Percentiles rank a stretch among this genome's conserved stretches.
Evolutionary conservation across 164 flowering plant genomes (phyloP).

Genomic region (Kingdonia uniflora): DNA sequence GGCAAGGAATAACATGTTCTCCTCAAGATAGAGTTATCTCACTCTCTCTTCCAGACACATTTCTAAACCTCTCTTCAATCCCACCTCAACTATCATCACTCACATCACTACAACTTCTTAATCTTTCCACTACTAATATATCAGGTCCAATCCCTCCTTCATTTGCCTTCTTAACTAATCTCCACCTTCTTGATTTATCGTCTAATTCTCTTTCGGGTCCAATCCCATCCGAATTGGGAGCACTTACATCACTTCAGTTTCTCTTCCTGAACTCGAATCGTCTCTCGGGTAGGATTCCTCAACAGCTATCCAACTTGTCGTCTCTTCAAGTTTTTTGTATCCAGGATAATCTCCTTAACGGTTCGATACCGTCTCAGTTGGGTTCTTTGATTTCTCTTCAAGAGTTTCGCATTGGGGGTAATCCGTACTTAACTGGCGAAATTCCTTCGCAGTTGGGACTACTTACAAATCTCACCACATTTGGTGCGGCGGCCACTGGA

Average conservation of each 20-base stretch:
- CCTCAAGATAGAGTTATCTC: slow-evolving; percentile 73
- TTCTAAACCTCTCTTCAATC: slow-evolving; percentile 68
- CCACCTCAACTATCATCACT: slow-evolving; percentile 71
- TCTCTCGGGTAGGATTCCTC: slow-evolving; percentile 59
- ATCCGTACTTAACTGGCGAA: slow-evolving; percentile 55
- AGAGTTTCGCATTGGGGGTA: slow-evolving; percentile 82
- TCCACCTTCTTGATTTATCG: slow-evolving; percentile 75
- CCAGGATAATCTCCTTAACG: slow-evolving; percentile 77
- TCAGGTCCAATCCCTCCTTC: slow-evolving; percentile 82
- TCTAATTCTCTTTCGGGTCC: slow-evolving; percentile 66
- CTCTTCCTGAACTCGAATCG: slow-evolving; percentile 66
- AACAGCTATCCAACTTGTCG: slow-evolving; percentile 50
- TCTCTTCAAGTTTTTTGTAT: slow-evolving; percentile 68
- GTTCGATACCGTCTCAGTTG: slow-evolving; percentile 63
- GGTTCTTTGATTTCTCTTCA: slow-evolving; percentile 66
- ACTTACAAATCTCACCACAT: slow-evolving; percentile 65
- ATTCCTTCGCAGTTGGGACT: slow-evolving; percentile 68
- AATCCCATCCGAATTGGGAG: slow-evolving; percentile 60
- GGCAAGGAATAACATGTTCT: slow-evolving; percentile 92
- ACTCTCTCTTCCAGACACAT: slow-evolving; percentile 70
- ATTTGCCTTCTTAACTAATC: slow-evolving; percentile 43
- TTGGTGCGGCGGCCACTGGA: slow-evolving; percentile 79
- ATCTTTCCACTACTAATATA: slow-evolving; percentile 82
- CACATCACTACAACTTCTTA: slow-evolving; percentile 74
- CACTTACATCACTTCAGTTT: slow-evolving; percentile 55